A percentile compares a stretch with the other conserved stretches of the same genome.
Conservation (phyloP, 768 basidiomycete genomes). For the Russula abietina region DNA sequence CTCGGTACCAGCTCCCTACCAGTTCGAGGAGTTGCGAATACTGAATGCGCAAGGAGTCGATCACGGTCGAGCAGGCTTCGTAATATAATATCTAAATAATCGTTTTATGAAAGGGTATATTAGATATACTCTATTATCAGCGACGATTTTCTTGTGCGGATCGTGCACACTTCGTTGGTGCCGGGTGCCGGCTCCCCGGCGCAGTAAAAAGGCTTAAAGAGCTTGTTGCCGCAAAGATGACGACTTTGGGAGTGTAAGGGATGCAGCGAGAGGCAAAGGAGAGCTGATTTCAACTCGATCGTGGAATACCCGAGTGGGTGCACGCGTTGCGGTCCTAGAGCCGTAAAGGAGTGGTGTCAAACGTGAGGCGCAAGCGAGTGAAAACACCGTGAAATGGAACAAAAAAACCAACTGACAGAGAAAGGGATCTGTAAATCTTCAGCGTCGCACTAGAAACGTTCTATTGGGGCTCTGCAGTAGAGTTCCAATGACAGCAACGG, state of each 20-base stretch:
- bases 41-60: neutral
- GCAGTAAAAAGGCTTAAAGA: neutral
- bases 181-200: constrained; percentile 13
- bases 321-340: neutral
- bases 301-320: neutral
- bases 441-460: neutral
- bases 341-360: neutral
- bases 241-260: neutral
- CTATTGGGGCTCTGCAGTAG: neutral
- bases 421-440: neutral
- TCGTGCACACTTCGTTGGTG: neutral
- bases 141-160: neutral
- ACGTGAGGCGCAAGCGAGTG: neutral
- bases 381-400: neutral
- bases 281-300: neutral
- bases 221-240: neutral
- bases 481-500: neutral
- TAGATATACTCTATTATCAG: too few relatives aligned
- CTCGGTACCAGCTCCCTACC: too few relatives aligned
- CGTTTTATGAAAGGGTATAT: neutral
- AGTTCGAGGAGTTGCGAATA: neutral
- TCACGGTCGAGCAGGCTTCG: neutral
- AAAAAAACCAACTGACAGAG: neutral
- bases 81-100: neutral
- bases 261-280: neutral